Base-by-base conservation (phyloP, 306 rosid species). In the Castanea crenata region DNA sequence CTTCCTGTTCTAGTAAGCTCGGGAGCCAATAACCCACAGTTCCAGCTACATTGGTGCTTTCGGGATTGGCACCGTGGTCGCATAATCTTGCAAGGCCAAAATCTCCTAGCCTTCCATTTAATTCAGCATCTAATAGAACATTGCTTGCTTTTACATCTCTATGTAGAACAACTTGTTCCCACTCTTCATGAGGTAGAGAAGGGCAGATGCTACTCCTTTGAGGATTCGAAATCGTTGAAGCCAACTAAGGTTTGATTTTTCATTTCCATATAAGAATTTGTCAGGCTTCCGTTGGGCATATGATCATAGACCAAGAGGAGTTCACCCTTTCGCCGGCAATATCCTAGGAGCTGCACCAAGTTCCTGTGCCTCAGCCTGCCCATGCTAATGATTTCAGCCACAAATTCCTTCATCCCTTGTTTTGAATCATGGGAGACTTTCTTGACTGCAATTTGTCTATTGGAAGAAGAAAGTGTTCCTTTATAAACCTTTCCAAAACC, bases 131-230 rank as follows among this genome's bases (percentile, higher is more conserved):
- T 27, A 90, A 44, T 54, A 92, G 62, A 9, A 92, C 88, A 83
- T 92, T 92, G 65, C 97, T 89, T 8, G 97, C 91, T 69, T 92
- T 90, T 27, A 92, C 87, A 65, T 92, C 94, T 80, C 94, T 89
- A 32, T 90, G 97, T n/a, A 92, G 34, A 55, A 92, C 97, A 9
- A 88, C 89, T 62, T 90, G 84, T 58, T 92, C 97, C 84, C 91
- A 92, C 51, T 79, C 94, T 77, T 90, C 93, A 56, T 92, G 94
- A 3, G 82, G 82, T 92, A 92, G 3, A 86, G 73, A 49, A 92
- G 29, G 46, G 87, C 94, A 0, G 86, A 89, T 19, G 94, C 92
- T 0, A 89, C 81, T 4, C 88, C 94, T 77, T 80, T 85, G n/a
- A 82, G 79, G 73, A 89, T 85, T 71, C 55, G 51, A 76, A 88